Conservation (phyloP, 345 rosid genomes). For the Reutealis trisperma region DNA sequence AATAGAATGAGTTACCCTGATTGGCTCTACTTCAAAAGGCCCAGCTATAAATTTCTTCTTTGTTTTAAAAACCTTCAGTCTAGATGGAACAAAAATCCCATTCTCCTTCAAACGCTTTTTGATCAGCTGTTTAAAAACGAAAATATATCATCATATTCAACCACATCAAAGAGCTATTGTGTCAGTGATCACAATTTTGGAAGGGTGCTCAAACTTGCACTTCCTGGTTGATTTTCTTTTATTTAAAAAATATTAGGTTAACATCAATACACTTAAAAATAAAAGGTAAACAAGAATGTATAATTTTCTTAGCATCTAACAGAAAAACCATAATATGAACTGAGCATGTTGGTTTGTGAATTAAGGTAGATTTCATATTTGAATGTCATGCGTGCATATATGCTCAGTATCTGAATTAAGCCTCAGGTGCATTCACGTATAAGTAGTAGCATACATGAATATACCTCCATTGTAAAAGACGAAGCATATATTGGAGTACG, state of each 20-base stretch:
- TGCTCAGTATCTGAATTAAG: background rate
- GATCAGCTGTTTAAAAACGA: constrained; percentile 61
- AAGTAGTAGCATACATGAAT: constrained; percentile 2
- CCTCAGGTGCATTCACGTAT: background rate
- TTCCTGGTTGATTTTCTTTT: background rate
- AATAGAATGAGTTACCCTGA: constrained; percentile 94
- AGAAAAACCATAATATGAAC: background rate
- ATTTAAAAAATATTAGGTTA: background rate
- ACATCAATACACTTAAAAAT: background rate
- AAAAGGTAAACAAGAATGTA: constrained; percentile 11
- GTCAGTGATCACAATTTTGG: constrained; percentile 4
- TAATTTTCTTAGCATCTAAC: constrained; percentile 3
- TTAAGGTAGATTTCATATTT: background rate
- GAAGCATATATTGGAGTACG: constrained; percentile 87
- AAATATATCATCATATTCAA: constrained; percentile 4
- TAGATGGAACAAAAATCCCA: constrained; percentile 87
- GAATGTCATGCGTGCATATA: background rate
- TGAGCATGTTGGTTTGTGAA: background rate
- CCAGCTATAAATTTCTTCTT: constrained; percentile 84
- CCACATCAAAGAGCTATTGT: constrained; percentile 9
- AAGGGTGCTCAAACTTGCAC: constrained; percentile 5
- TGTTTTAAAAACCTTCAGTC: constrained; percentile 72
- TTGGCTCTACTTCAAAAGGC: constrained; percentile 96
- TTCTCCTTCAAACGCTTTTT: constrained; percentile 94
- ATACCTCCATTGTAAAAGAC: constrained; percentile 98